Percentiles rank a stretch among this genome's conserved stretches.
Conservation (phyloP, 345 rosid genomes). For the Ceriops tagal region DNA sequence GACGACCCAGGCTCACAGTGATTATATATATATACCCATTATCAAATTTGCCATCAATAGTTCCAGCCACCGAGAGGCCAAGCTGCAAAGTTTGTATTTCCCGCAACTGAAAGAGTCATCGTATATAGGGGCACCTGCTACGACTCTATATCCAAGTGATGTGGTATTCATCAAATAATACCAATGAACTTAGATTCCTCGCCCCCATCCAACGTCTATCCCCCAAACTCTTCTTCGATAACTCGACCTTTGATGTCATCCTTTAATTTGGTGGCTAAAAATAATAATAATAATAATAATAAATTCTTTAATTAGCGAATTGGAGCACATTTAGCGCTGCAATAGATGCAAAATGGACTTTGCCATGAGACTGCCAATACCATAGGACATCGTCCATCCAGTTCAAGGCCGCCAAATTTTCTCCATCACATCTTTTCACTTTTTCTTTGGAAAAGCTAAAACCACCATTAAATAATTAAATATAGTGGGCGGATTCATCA, state of each 20-base stretch:
- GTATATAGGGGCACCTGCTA: background rate
- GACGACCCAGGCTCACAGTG: conserved; percentile 47
- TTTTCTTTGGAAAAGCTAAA: background rate
- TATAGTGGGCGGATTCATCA: background rate
- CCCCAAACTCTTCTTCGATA: too few relatives aligned
- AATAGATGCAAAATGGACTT: conserved; percentile 2
- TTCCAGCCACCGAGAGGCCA: conserved; percentile 59
- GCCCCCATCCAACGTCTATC: too few relatives aligned
- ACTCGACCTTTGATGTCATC: too few relatives aligned
- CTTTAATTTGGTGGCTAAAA: too few relatives aligned
- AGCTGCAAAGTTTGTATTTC: conserved; percentile 32
- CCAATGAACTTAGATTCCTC: background rate
- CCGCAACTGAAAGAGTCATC: conserved; percentile 23
- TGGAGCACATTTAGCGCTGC: background rate
- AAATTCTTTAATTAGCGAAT: too few relatives aligned
- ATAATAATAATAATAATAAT: too few relatives aligned
- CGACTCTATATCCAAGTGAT: background rate
- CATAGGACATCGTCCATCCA: background rate
- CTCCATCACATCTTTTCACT: background rate
- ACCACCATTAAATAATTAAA: background rate
- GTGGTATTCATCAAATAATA: background rate
- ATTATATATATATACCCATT: conserved; percentile 65
- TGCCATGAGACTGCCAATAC: background rate
- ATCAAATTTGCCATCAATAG: conserved; percentile 80
- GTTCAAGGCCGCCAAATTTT: background rate